phyloP scores from a whole-genome alignment of 768 basidiomycete genomes.

The Hygrophoropsis aurantiaca region DNA sequence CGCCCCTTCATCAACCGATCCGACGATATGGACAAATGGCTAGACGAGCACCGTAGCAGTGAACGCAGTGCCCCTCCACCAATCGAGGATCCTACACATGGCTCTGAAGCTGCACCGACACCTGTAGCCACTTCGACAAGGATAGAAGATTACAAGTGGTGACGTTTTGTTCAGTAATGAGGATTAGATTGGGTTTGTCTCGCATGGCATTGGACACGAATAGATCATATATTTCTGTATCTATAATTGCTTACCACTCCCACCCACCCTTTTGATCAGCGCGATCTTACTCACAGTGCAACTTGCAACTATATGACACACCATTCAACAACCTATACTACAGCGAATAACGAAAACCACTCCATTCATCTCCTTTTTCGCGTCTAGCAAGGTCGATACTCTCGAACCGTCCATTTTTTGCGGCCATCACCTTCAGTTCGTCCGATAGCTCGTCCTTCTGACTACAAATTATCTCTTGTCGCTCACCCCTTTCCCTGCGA shows the following conservation, averaged over 20 bases:
- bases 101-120: conserved; percentile 42
- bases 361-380: conserved; percentile 72
- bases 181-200: neutral
- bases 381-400: conserved; percentile 56
- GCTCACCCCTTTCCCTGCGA: conserved; percentile 61
- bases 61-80: conserved; percentile 68
- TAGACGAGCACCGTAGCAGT: conserved; percentile 71
- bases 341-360: conserved; percentile 69
- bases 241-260: conserved; percentile 26
- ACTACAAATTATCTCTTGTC: conserved; percentile 64
- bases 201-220: conserved; percentile 2
- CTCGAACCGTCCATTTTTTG: conserved; percentile 51
- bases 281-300: neutral
- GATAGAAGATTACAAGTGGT: conserved; percentile 28
- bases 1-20: conserved; percentile 74
- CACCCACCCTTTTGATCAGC: neutral
- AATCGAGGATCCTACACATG: conserved; percentile 45
- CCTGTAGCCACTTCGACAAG: conserved; percentile 47
- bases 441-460: conserved; percentile 42
- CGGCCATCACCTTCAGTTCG: conserved; percentile 26
- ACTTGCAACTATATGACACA: neutral
- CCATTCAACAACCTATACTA: conserved; percentile 49
- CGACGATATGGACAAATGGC: conserved; percentile 97
- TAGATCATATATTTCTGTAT: conserved; percentile 13
- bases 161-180: neutral